Conservation (phyloP, 305 asterid species). For the Fraxinus angustifolia region DNA sequence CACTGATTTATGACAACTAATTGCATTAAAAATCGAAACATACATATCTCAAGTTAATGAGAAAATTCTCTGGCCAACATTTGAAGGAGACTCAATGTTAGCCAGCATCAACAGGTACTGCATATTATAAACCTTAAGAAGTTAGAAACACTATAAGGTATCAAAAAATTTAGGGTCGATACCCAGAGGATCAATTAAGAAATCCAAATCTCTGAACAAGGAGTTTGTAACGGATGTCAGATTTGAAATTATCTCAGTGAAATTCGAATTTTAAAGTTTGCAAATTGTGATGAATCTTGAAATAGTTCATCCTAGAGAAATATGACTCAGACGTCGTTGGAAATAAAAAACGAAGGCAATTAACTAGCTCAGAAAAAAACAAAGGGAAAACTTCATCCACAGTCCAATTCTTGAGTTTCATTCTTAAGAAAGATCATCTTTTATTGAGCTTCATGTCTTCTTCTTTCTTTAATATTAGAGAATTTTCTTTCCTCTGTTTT, state of each 20-base stretch:
- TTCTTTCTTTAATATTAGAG: background rate
- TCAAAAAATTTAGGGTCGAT: constrained; percentile 26
- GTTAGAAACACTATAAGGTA: constrained; percentile 15
- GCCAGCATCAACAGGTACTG: constrained; percentile 1
- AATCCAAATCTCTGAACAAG: constrained; percentile 27
- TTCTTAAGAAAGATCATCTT: constrained; percentile 7
- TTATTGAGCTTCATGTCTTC: background rate
- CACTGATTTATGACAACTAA: background rate
- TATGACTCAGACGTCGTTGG: constrained; percentile 28
- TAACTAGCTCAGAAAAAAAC: constrained; percentile 6
- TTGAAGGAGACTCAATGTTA: constrained; percentile 1
- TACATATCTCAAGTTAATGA: background rate
- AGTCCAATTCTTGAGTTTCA: constrained; percentile 14
- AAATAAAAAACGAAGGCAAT: constrained; percentile 22
- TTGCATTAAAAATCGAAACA: background rate
- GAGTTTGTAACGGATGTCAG: constrained; percentile 22
- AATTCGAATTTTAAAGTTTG: constrained; percentile 19
- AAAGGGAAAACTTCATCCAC: constrained; percentile 22
- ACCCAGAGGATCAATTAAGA: constrained; percentile 29
- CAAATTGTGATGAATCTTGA: constrained; percentile 5
- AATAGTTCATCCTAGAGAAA: constrained; percentile 16
- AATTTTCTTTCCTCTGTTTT: background rate
- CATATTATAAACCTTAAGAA: background rate
- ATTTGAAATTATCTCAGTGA: constrained; percentile 22
- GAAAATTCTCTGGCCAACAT: background rate